phyloP scores from a whole-genome alignment of 768 basidiomycete genomes.

The Ephemerocybe angulata region DNA sequence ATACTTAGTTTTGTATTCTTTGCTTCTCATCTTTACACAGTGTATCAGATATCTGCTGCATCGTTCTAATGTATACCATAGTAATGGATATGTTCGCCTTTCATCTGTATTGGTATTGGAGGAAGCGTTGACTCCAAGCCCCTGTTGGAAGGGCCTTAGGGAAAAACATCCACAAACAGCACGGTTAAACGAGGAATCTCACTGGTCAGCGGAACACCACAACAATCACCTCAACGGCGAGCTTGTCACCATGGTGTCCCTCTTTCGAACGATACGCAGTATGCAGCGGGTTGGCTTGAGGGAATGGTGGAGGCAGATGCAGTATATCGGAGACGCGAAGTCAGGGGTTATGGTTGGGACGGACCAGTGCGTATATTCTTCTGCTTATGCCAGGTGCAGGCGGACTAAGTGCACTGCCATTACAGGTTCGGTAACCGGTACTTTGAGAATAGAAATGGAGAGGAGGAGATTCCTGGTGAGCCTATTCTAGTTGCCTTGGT shows the following conservation, averaged over 20 bases:
- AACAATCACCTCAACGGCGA: no score
- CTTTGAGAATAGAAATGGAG: constrained; percentile 85
- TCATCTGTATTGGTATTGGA: neutral
- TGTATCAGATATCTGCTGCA: neutral
- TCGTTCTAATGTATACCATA: neutral
- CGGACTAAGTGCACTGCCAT: constrained; percentile 3
- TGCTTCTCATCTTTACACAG: neutral
- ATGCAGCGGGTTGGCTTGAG: constrained; percentile 71
- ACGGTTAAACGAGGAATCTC: neutral
- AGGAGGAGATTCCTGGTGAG: constrained; percentile 86
- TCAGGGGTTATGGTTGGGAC: constrained; percentile 69
- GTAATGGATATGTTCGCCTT: no score
- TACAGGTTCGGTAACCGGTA: constrained; percentile 89
- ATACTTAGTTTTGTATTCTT: neutral
- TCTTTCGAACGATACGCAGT: constrained; percentile 72
- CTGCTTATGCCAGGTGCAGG: constrained; percentile 2
- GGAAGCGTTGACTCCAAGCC: neutral
- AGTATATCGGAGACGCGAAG: constrained; percentile 94
- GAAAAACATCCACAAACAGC: neutral
- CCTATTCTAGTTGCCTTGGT: constrained; percentile 4
- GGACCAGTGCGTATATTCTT: constrained; percentile 68
- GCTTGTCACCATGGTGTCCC: constrained; percentile 59
- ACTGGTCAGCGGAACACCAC: no score
- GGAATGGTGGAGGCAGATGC: constrained; percentile 89
- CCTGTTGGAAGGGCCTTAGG: neutral